These are phyloP conservation scores for Stereum hirsutum DNA, from an alignment of 1,284 basidiomycete genomes.

Conservation along the genomic window DNA sequence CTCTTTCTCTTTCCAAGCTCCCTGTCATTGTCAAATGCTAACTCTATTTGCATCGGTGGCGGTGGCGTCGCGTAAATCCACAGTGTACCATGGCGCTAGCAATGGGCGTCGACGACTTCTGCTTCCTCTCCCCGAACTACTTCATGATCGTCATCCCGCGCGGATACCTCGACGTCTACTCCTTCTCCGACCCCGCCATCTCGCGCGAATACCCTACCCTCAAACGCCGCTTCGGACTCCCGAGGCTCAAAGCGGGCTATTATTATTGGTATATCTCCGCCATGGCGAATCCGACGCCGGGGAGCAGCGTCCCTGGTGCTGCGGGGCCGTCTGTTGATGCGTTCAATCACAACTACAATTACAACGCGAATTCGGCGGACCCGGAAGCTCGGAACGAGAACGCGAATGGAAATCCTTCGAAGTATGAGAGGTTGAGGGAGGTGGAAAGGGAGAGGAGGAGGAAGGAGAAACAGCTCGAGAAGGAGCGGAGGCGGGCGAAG, in stretches of 20 bases:
- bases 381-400: too few relatives aligned
- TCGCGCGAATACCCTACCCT: constrained; percentile 19
- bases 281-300: constrained; percentile 6
- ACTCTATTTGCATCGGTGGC: neutral
- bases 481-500: too few relatives aligned
- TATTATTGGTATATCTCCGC: constrained; percentile 31
- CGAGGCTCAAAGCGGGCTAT: constrained; percentile 29
- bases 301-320: too few relatives aligned
- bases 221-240: constrained; percentile 30
- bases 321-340: too few relatives aligned
- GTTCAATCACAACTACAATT: too few relatives aligned
- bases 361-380: neutral
- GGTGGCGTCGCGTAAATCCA: too few relatives aligned
- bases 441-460: too few relatives aligned
- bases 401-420: too few relatives aligned
- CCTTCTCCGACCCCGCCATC: constrained; percentile 28
- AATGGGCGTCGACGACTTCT: constrained; percentile 41
- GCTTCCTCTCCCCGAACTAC: constrained; percentile 31
- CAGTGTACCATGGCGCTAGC: constrained; percentile 27
- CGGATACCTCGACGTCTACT: constrained; percentile 37
- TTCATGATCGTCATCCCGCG: constrained; percentile 35
- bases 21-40: too few relatives aligned
- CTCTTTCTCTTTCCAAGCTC: too few relatives aligned
- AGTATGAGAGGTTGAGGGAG: too few relatives aligned
- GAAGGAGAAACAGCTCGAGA: too few relatives aligned